Evolutionary conservation across 2,329 filamentous ascomycete species (phyloP), one percentile per base, ranked within the genome.

Genomic region (Trichoderma brevicompactum): DNA sequence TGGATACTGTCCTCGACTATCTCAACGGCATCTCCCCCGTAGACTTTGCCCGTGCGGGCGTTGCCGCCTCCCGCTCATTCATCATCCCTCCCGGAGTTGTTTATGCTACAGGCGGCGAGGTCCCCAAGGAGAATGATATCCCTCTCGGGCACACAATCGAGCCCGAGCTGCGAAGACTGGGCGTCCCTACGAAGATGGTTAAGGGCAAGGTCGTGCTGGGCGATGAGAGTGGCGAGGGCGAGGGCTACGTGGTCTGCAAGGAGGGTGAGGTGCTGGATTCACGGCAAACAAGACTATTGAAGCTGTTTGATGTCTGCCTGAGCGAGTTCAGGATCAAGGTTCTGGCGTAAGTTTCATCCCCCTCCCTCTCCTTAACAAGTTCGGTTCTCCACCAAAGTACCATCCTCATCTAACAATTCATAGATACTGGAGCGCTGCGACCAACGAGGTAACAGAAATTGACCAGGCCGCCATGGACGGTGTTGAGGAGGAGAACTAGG

Each of bases 21-120:
- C 94, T 99, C 77, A 80, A 83, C 67, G 80, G 80, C 68, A 90
- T 92, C 75, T 79, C 85, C 15, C 89, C 92, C 71, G 88, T 90
- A 72, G 95, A 98, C 82, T 99, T 93, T 75, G 95, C 95, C 68
- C 90, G 95, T 76, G 92, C 94, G 66, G 95, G 95, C 70, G 89
- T 89, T 68, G 79, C 83, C 62, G 92, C 93, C 28, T 83, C 88
- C 13, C 87, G 92, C 71, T 85, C 84, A 61, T 94, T 98, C 79
- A 87, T 85, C 67, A 87, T 99, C 66, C 94, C 95, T 5, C 84
- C 88, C 0, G 95, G 95, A n/a, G 81, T 90, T 54, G 88, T 99
- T 66, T 90, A 93, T 80, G 88, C 89, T 66, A 88, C 86, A 46
- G 94, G 86, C 65, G 94, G 94, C 68, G 91, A 96, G 79, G 84